These are phyloP conservation scores for Verticillium klebahnii DNA, from an alignment of 2,329 filamentous ascomycete genomes.

Conservation along the genomic window DNA sequence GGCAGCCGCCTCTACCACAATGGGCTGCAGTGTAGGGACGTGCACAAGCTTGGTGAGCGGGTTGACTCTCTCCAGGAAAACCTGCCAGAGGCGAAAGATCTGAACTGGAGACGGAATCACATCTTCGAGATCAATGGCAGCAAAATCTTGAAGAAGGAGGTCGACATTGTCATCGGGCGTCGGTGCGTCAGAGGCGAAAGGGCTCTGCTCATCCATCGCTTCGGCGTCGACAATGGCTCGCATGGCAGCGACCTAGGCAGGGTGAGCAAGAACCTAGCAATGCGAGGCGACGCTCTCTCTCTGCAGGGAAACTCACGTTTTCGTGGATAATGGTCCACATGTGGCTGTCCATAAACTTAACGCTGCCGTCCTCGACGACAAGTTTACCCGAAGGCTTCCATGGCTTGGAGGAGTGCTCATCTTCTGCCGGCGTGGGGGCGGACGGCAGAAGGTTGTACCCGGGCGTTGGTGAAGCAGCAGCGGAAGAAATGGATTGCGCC, in stretches of 20 bases:
- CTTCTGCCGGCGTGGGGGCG: conserved; percentile 8
- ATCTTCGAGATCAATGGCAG: conserved; percentile 35
- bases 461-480: neutral
- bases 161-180: conserved; percentile 50
- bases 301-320: conserved; percentile 38
- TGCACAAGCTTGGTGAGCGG: conserved; percentile 70
- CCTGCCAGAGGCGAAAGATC: conserved; percentile 69
- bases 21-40: conserved; percentile 62
- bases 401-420: conserved; percentile 18
- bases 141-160: conserved; percentile 41
- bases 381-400: conserved; percentile 49
- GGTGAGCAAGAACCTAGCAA: neutral
- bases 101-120: conserved; percentile 63
- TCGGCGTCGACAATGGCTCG: conserved; percentile 50
- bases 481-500: conserved; percentile 5
- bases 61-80: conserved; percentile 70
- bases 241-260: conserved; percentile 35
- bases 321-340: conserved; percentile 50
- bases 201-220: conserved; percentile 42
- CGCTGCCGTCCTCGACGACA: conserved; percentile 48
- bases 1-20: conserved; percentile 58
- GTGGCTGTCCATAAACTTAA: conserved; percentile 54
- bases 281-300: neutral
- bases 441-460: conserved; percentile 11
- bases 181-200: conserved; percentile 42